Evolutionary conservation across 148 eudicot genomes (phyloP), one percentile per base, ranked within the genome.

Genomic region (Rhododendron ferrugineum): DNA sequence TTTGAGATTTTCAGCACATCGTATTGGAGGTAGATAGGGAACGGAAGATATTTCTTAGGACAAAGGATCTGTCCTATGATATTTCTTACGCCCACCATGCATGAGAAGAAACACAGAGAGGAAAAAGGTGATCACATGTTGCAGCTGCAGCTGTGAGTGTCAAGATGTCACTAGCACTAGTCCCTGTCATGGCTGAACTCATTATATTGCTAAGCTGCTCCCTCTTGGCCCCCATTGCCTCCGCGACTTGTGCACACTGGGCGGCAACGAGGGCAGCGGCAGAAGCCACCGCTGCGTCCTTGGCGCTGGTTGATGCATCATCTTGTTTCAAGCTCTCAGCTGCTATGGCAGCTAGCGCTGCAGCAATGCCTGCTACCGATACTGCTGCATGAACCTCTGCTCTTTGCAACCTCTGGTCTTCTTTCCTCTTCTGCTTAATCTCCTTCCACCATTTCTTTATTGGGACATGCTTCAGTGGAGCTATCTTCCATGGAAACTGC

Each of bases 301-400:
- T 88, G 70, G 93, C 73, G 46, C 88, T 85, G 86, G 84, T 89
- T 13, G 87, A 66, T 64, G 86, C 81, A n/a, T 86, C 86, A 11
- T 70, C 75, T 70, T 88, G 85, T 9, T 91, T 90, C 0, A 91
- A 85, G 76, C 89, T 89, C 75, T 96, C 96, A 28, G 95, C 98
- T 8, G 98, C 95, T 84, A 95, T 90, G 79, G 99, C 93, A 4
- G 99, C 99, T 32, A 97, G 87, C 11, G 98, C 99, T 20, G 99
- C 95, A 23, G 99, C 99, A 36, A 97, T 92, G 36, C 99, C 98
- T 11, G 99, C 98, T 64, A 97, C 94, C 3, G 99, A 97, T 37
- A 95, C 84, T 18, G 99, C 99, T 83, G 99, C 99, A 78, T 97
- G 99, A 16, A 95, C 95, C 85, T 97, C 96, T n/a, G 99, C 99